These are phyloP conservation scores for Bertia moriformis DNA, from an alignment of 2,329 filamentous ascomycete genomes.

Conservation along the genomic window DNA sequence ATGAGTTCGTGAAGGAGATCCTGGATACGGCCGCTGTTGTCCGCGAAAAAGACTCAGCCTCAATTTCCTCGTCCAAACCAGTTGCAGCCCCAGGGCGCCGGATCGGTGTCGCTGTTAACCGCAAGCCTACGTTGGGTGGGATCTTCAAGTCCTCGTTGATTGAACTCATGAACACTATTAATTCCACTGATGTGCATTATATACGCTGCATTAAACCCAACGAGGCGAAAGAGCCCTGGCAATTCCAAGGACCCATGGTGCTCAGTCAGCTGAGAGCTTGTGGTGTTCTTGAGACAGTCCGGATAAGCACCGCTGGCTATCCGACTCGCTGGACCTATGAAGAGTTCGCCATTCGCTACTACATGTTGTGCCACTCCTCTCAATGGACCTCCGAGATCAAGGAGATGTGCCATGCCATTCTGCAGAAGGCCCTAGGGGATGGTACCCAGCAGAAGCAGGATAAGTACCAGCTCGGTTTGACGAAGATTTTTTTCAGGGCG, in stretches of 20 bases:
- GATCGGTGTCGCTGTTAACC: conserved; percentile 80
- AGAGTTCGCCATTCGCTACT: conserved; percentile 92
- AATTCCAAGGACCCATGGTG: conserved; percentile 97
- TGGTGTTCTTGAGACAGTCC: conserved; percentile 94
- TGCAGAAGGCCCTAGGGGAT: conserved; percentile 74
- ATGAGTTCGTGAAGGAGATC: conserved; percentile 71
- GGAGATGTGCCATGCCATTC: conserved; percentile 82
- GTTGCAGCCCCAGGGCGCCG: conserved; percentile 72
- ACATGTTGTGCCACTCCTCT: conserved; percentile 84
- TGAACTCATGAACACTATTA: conserved; percentile 95
- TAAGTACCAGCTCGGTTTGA: conserved; percentile 94
- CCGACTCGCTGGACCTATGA: conserved; percentile 98
- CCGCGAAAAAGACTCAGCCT: conserved; percentile 71
- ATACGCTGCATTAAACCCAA: conserved; percentile 99
- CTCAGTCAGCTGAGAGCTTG: conserved; percentile 92
- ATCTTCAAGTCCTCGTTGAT: conserved; percentile 98
- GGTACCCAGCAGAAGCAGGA: conserved; percentile 62
- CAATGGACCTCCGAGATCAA: conserved; percentile 90
- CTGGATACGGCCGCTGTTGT: conserved; percentile 74
- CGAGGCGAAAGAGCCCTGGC: conserved; percentile 90
- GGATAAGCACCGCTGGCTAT: conserved; percentile 94
- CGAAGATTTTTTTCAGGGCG: conserved; percentile 98
- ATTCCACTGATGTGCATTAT: conserved; percentile 95
- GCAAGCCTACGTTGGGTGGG: conserved; percentile 90
- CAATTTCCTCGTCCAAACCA: conserved; percentile 49